A percentile compares a stretch with the other conserved stretches of the same genome.
Conservation (phyloP, 169 alveolate species). For the Plasmodium relictum region DNA sequence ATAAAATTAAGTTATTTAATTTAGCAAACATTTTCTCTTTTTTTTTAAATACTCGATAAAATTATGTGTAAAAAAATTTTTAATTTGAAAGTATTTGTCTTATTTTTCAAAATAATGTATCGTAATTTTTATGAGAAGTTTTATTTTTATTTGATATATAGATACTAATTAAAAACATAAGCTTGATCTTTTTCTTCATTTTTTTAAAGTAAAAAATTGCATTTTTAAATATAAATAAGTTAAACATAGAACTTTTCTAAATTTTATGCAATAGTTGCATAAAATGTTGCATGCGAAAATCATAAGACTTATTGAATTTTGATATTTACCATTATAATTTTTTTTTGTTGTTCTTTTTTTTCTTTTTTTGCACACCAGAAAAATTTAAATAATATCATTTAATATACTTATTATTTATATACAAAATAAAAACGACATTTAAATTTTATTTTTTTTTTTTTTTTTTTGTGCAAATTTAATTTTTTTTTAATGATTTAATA, state of each 20-base stretch:
- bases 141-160: not conserved
- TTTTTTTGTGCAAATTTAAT: too few relatives aligned
- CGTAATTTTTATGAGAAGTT: not conserved
- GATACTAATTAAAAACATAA: not conserved
- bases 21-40: not conserved
- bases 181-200: not conserved
- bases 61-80: not conserved
- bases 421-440: too few relatives aligned
- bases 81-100: not conserved
- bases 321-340: not conserved
- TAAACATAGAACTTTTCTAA: not conserved
- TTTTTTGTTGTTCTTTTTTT: not conserved
- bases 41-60: not conserved
- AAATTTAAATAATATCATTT: too few relatives aligned
- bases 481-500: too few relatives aligned
- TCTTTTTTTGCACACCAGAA: too few relatives aligned
- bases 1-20: too few relatives aligned
- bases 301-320: conserved; percentile 12
- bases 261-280: not conserved
- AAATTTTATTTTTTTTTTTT: too few relatives aligned
- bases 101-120: not conserved
- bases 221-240: not conserved
- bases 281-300: conserved; percentile 21
- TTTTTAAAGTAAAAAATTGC: not conserved
- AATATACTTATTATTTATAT: too few relatives aligned